phyloP scores from a whole-genome alignment of 1,139 yeast genomes.

The Kodamaea suecica region DNA sequence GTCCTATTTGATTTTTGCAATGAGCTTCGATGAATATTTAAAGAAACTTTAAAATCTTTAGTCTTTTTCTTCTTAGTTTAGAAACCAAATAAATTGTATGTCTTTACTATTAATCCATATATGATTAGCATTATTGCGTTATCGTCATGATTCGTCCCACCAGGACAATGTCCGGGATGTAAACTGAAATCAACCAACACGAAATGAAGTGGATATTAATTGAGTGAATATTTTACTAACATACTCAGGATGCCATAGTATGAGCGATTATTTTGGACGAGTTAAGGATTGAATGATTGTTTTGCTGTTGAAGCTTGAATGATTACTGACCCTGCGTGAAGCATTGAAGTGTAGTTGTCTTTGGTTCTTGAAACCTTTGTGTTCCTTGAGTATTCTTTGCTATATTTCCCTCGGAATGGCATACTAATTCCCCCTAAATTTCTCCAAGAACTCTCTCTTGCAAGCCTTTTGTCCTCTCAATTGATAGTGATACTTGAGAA shows the following conservation, averaged over 20 bases:
- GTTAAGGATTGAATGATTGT: too few species aligned
- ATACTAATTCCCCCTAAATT: too few species aligned
- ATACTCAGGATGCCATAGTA: neutral
- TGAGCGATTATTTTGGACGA: too few species aligned
- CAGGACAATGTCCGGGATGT: conserved; percentile 31
- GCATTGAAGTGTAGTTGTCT: too few species aligned
- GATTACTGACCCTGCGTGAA: too few species aligned
- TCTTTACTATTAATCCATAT: conserved; percentile 8
- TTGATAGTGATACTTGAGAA: too few species aligned
- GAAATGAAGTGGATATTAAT: conserved; percentile 27
- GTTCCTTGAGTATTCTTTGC: too few species aligned
- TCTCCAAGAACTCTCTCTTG: too few species aligned
- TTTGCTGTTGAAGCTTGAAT: too few species aligned
- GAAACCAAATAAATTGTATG: conserved; percentile 5
- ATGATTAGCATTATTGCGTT: conserved; percentile 34
- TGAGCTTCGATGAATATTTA: neutral
- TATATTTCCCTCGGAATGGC: too few species aligned
- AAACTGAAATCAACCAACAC: conserved; percentile 44
- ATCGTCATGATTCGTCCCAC: conserved; percentile 41
- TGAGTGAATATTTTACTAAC: conserved; percentile 10
- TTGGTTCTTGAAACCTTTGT: too few species aligned
- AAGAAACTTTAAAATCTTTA: conserved; percentile 3
- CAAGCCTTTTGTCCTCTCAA: too few species aligned
- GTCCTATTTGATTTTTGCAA: neutral
- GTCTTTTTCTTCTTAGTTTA: conserved; percentile 1